Conservation (phyloP, 257 asterid genomes). For the Voacanga thouarsii region DNA sequence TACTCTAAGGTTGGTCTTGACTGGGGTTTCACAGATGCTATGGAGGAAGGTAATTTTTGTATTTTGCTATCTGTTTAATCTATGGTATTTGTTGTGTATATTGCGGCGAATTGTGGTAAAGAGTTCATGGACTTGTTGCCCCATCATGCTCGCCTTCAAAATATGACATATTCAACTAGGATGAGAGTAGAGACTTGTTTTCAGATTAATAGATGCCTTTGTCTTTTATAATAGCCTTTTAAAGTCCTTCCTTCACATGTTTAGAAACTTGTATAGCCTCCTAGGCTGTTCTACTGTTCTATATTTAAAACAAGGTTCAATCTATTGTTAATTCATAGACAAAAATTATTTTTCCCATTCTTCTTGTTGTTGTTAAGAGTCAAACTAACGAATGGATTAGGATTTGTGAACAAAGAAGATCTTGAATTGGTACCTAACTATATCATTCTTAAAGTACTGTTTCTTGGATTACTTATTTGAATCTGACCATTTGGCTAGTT, state of each 20-base stretch:
- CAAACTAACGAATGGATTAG: background rate
- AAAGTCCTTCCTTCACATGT: background rate
- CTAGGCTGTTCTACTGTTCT: background rate
- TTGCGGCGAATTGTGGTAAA: slow-evolving; percentile 44
- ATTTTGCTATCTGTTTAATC: too few relatives aligned
- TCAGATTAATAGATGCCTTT: slow-evolving; percentile 41
- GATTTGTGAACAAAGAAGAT: background rate
- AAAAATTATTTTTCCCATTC: background rate
- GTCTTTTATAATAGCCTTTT: background rate
- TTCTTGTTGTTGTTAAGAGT: background rate
- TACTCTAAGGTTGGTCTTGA: too few relatives aligned
- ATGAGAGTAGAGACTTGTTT: slow-evolving; percentile 59
- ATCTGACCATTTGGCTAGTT: background rate
- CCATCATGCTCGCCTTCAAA: slow-evolving; percentile 87
- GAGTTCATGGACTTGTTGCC: slow-evolving; percentile 54
- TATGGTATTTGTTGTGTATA: too few relatives aligned
- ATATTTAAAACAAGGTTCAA: background rate
- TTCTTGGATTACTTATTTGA: background rate
- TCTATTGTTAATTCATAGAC: background rate
- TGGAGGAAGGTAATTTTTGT: too few relatives aligned
- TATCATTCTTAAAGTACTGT: background rate
- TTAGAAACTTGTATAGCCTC: background rate
- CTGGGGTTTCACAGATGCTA: too few relatives aligned
- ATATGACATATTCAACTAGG: slow-evolving; percentile 81
- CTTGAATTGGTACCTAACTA: background rate